Conservation (phyloP, 768 basidiomycete genomes). For the Amanita phalloides region DNA sequence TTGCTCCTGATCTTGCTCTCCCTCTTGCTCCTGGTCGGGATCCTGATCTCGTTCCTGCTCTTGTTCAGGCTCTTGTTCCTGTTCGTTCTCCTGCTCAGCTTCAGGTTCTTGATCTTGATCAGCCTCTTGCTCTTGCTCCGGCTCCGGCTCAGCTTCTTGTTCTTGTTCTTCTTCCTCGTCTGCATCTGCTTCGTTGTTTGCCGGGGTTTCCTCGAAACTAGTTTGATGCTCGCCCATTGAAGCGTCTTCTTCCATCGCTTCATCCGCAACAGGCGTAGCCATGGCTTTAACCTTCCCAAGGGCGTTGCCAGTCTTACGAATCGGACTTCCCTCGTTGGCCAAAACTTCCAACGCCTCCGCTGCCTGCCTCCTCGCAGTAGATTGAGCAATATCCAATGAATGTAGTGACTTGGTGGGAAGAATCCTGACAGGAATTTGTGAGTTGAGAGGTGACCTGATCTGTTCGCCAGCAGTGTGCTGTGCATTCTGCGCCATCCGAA, state of each 20-base stretch:
- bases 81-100: conserved; percentile 18
- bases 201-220: background rate
- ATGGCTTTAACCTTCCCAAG: background rate
- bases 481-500: background rate
- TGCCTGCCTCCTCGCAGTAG: conserved; percentile 1
- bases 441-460: background rate
- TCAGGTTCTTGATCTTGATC: conserved; percentile 17
- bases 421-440: background rate
- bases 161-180: conserved; percentile 14
- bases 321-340: conserved; percentile 1
- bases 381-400: background rate
- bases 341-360: conserved; percentile 2
- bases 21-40: conserved; percentile 19
- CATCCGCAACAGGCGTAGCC: background rate
- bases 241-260: conserved; percentile 1
- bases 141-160: conserved; percentile 16
- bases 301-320: background rate
- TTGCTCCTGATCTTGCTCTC: conserved; percentile 13
- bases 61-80: conserved; percentile 15
- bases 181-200: conserved; percentile 11
- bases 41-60: conserved; percentile 32
- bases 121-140: conserved; percentile 21
- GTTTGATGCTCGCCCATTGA: background rate
- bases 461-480: background rate
- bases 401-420: background rate